phyloP scores from a whole-genome alignment of 2,329 filamentous ascomycete species.

The Pseudogymnoascus sp. region DNA sequence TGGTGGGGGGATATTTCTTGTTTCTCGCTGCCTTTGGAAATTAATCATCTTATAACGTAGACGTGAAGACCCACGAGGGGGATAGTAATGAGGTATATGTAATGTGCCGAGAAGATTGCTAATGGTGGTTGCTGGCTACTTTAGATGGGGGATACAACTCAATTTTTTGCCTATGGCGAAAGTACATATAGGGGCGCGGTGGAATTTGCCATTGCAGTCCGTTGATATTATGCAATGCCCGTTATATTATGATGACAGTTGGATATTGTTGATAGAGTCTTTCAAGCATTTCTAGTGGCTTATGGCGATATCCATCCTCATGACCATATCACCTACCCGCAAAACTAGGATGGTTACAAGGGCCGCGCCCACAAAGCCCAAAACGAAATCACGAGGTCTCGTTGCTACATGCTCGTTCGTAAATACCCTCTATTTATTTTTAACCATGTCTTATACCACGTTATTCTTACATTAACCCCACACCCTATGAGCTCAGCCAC shows the following conservation, averaged over 20 bases:
- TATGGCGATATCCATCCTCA: background rate
- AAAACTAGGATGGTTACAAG: background rate
- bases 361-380: background rate
- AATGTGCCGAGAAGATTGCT: background rate
- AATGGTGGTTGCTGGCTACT: background rate
- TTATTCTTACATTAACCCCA: background rate
- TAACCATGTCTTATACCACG: background rate
- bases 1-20: conserved; percentile 23
- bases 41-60: background rate
- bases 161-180: background rate
- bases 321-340: background rate
- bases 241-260: background rate
- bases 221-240: conserved; percentile 6
- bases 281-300: background rate
- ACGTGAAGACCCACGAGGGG: background rate
- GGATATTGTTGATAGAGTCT: background rate
- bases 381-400: background rate
- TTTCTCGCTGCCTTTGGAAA: conserved; percentile 18
- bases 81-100: background rate
- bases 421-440: conserved; percentile 8
- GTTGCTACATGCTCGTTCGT: background rate
- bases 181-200: conserved; percentile 1
- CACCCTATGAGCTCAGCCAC: conserved; percentile 37
- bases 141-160: background rate
- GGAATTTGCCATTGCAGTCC: background rate